Evolutionary conservation across 345 rosid genomes (phyloP).

Genomic region (Euphorbia tirucalli): DNA sequence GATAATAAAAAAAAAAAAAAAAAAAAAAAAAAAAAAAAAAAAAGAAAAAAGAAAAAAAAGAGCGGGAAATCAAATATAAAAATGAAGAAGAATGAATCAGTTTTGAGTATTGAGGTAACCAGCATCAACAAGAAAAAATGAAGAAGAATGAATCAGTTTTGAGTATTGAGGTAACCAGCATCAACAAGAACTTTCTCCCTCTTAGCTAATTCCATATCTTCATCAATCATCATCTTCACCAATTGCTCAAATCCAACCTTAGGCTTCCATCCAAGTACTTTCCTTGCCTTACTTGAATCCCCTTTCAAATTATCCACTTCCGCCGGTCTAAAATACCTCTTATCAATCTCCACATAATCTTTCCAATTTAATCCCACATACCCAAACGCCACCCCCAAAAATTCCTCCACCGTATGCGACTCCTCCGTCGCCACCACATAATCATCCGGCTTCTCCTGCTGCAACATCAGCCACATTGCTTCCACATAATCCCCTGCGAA

Average conservation of each 20-base stretch:
- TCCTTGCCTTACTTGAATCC: slow-evolving; percentile 54
- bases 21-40: no score
- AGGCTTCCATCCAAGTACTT: slow-evolving; percentile 70
- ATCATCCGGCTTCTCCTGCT: slow-evolving; percentile 88
- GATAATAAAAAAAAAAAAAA: no score
- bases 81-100: slow-evolving; percentile 19
- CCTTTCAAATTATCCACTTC: slow-evolving; percentile 64
- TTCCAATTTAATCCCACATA: slow-evolving; percentile 55
- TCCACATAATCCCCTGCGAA: slow-evolving; percentile 94
- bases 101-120: slow-evolving; percentile 83
- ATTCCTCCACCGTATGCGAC: slow-evolving; percentile 85
- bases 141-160: slow-evolving; percentile 47
- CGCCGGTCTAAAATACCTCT: slow-evolving; percentile 56
- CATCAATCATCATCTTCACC: slow-evolving; percentile 93
- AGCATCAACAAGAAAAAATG: slow-evolving; percentile 41
- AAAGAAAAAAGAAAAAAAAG: no score
- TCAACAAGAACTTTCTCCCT: slow-evolving; percentile 93
- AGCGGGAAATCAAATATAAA: neutral
- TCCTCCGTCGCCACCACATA: slow-evolving; percentile 97
- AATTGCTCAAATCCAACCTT: slow-evolving; percentile 73
- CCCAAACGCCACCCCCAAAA: slow-evolving; percentile 73
- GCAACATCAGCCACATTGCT: slow-evolving; percentile 99
- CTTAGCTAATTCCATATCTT: slow-evolving; percentile 75
- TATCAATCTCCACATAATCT: slow-evolving; percentile 60
- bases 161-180: slow-evolving; percentile 81